Base-by-base conservation (phyloP, 108 stramenopile species). In the Skeletonema marinoi region DNA sequence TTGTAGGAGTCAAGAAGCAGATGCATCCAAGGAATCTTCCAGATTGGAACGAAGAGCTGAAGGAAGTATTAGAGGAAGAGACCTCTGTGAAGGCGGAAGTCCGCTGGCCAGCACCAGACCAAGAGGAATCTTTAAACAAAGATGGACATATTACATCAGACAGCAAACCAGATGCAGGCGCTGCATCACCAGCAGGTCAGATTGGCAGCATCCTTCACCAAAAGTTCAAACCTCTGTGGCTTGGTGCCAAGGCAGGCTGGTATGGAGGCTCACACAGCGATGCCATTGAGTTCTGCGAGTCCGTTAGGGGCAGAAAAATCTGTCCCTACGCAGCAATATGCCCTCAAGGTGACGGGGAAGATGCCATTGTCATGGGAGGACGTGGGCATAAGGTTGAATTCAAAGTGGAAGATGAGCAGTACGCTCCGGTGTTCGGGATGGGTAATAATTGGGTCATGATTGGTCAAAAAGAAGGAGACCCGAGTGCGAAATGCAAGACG, bases 401-500 rank as follows among this genome's bases (percentile, higher is more conserved):
- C 62, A 63, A 38, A 51, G 61, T 16, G 50, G 48, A 65, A 35
- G 73, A 64, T 19, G 73, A 65, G 33, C 63, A 65, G 36, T 74
- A 65, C 14, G 73, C 73, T 21, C 73, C 64, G 0, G 58, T 70
- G 10, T 70, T 36, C 31, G 70, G 70, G 25, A 30, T 54, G 31
- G 67, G 31, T 14, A 74, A 74, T 63, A 10, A 38, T 58, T 74
- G 73, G 73, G 58, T 74, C 10, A 58, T 74, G 73, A 63, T 74
- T 30, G 73, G 73, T 3, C 50, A 65, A 74, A 73, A 74, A 54
- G 63, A 74, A 36, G 65, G 65, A 35, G 29, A 74, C 21, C 17
- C n/a, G 19, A 9, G 17, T 33, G 65, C 64, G 1, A 74, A 63
- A 31, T 74, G 63, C 54, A 64, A 39, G 65, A 65, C 19, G 35